phyloP scores from a whole-genome alignment of 306 rosid genomes.

The Quercus aquifolioides region DNA sequence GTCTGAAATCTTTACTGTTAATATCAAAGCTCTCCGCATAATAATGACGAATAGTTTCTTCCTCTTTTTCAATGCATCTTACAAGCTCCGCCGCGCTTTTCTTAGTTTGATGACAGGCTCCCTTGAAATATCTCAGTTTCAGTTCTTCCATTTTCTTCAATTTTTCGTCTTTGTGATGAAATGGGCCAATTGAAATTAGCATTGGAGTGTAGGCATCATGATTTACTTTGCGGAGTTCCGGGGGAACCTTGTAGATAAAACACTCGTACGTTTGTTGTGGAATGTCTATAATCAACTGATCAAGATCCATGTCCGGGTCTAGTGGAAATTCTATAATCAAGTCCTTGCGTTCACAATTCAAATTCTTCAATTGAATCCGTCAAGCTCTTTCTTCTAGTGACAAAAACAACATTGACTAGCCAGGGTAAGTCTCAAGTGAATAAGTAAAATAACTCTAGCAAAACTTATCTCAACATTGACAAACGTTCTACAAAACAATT shows the following conservation, averaged over 20 bases:
- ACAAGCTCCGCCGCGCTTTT: neutral
- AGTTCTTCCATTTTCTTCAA: neutral
- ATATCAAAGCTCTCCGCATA: neutral
- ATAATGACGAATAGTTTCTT: neutral
- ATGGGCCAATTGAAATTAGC: constrained; percentile 19
- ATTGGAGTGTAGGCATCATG: constrained; percentile 15
- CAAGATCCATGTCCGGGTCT: too few relatives aligned
- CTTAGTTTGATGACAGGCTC: neutral
- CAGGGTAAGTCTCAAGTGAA: too few relatives aligned
- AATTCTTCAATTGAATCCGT: too few relatives aligned
- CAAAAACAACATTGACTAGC: too few relatives aligned
- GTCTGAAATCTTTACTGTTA: neutral
- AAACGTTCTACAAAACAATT: too few relatives aligned
- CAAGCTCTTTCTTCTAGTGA: too few relatives aligned
- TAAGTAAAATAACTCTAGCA: too few relatives aligned
- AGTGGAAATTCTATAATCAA: too few relatives aligned
- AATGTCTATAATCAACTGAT: neutral
- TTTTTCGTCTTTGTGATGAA: neutral
- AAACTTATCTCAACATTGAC: too few relatives aligned
- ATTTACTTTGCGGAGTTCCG: constrained; percentile 9
- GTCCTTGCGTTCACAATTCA: too few relatives aligned
- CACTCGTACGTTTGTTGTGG: neutral
- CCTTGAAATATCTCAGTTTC: neutral
- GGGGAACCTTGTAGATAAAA: constrained; percentile 19
- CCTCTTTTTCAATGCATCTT: accelerated